phyloP scores from a whole-genome alignment of 805 yeast species.

The Cyberlindnera amylophila region DNA sequence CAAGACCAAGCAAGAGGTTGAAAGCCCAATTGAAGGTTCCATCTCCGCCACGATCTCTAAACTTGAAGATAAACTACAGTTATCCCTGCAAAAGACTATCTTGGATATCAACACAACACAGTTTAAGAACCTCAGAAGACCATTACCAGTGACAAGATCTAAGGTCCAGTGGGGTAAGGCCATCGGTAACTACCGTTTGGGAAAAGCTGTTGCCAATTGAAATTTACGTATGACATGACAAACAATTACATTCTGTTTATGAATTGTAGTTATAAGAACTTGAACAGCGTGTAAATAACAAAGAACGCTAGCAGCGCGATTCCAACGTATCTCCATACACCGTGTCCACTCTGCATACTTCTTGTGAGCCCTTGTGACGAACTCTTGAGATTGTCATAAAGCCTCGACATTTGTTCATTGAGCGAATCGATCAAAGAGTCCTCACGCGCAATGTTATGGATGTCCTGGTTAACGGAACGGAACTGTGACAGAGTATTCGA shows the following conservation, averaged over 20 bases:
- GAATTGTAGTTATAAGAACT: constrained; percentile 42
- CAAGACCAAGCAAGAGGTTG: constrained; percentile 40
- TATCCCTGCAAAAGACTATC: constrained; percentile 57
- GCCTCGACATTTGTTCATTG: constrained; percentile 47
- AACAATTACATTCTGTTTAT: too few species aligned
- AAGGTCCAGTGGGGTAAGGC: constrained; percentile 95
- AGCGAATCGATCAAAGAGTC: constrained; percentile 37
- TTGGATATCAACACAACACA: constrained; percentile 69
- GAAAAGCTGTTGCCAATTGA: constrained; percentile 61
- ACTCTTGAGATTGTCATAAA: constrained; percentile 46
- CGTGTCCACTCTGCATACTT: constrained; percentile 55
- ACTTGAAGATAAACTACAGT: constrained; percentile 59
- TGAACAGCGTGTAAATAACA: constrained; percentile 51
- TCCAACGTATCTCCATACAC: constrained; percentile 56
- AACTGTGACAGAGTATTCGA: constrained; percentile 64
- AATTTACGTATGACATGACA: background rate
- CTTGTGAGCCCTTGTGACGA: constrained; percentile 51
- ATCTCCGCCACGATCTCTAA: constrained; percentile 44
- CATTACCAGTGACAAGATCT: constrained; percentile 86
- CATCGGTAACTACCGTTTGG: constrained; percentile 83
- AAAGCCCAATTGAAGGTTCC: constrained; percentile 20
- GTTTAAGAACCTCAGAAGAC: constrained; percentile 84
- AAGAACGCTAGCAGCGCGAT: constrained; percentile 51
- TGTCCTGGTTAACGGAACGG: constrained; percentile 63
- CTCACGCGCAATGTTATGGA: constrained; percentile 61